Base-by-base conservation (phyloP, 2,329 filamentous ascomycete species). In the Pestalotiopsis sp. region DNA sequence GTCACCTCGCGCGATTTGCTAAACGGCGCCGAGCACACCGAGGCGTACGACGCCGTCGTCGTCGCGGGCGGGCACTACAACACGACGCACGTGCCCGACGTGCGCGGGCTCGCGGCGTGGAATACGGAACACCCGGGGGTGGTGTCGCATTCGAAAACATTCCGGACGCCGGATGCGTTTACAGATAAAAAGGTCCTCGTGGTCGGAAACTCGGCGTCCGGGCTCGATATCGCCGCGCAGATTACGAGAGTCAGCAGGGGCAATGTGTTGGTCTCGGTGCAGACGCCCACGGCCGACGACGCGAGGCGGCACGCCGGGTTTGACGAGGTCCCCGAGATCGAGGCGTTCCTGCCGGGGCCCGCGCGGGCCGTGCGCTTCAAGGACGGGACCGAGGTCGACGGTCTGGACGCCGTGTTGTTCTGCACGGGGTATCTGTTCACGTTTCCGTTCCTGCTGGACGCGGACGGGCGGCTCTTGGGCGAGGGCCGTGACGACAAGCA, bases 381-480 rank as follows among this genome's bases (percentile, higher is more conserved):
- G 38, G 86, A 93, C 72, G 91, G 90, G 0, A 83, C 83, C 0
- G 75, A 91, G 10, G 92, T 94, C 74, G 80, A 81, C 3, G 82
- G 89, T 40, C 79, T 98, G 67, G 94, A 98, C 74, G 86, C 88
- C 1, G 81, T 98, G 5, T 77, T 98, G 35, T 98, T 95, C 78
- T 94, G 93, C 77, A 98, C 95, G 0, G 95, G 95, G 0, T 98
- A 97, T 74, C 87, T 97, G 67, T 97, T 93, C 79, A 90, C 91
- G 4, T 92, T 92, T 68, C 94, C 94, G 0, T 98, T 97, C 75
- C 77, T 91, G 4, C 76, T 77, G 13, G 76, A 79, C 2, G 71
- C 87, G 66, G 64, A 64, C 39, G 39, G 39, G 1, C 14, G 30
- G 30, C 14, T 17, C 39, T 44, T 44, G 39, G 39, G 39, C 39